Evolutionary conservation across 2,329 filamentous ascomycete genomes (phyloP), one percentile per base, ranked within the genome.

Genomic region (Botryotinia narcissicola): DNA sequence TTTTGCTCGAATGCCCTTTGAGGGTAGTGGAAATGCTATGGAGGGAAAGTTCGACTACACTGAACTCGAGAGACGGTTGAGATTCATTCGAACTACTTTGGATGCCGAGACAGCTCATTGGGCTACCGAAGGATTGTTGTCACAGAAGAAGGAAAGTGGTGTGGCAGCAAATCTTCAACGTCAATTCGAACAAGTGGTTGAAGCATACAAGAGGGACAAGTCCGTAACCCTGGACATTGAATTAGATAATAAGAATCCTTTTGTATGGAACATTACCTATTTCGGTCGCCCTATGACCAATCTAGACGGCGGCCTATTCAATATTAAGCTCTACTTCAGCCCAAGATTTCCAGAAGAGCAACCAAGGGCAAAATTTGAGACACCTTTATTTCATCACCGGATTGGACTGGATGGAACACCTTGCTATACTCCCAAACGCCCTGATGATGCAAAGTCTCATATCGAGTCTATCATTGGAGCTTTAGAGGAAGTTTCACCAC

Each of bases 261-360:
- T 98, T 80, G 86, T 95, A 32, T 98, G 96, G 96, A 83, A 87
- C 32, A 82, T 98, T 74, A 96, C 93, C 1, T 95, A 97, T 81
- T 97, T 98, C 80, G 96, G 96, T 40, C 89, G 91, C 72, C 93
- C 94, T 0, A 97, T 96, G 92, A 97, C 94, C 9, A 94, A 97
- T 77, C 88, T 98, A 2, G 95, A 98, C 78, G 95, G 95, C 25
- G 94, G 95, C 2, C 88, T 98, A 75, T 95, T 98, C 84, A 89
- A 89, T 75, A 91, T 98, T 81, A 91, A 87, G 78, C 86, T 98
- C 72, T 86, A 86, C 79, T 91, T 98, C 79, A 97, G 94, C 78
- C 91, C 93, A 9, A 88, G 90, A 9, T 98, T 98, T 79, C 96
- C 96, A 0, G 89, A 93, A 59, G 93, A 97, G 78, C 93, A 97